Percentiles rank a stretch among this genome's conserved stretches.
phyloP scores from a whole-genome alignment of 495 filamentous ascomycete species.

The Chaetomium fimeti region DNA sequence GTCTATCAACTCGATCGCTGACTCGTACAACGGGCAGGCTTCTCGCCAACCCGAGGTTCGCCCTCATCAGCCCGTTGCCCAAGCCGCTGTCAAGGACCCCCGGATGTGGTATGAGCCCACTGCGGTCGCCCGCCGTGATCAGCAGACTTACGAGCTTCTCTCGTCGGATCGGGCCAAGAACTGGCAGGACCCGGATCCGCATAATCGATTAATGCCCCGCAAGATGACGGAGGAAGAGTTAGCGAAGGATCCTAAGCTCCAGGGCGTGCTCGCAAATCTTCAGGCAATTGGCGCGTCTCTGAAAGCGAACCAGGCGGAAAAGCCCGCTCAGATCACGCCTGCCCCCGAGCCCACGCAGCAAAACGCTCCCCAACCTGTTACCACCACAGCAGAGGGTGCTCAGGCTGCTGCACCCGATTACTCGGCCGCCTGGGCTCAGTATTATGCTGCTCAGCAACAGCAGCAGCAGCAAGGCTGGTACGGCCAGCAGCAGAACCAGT shows the following conservation, averaged over 20 bases:
- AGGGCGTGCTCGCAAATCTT: conserved; percentile 32
- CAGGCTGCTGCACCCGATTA: conserved; percentile 29
- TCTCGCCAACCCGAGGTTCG: conserved; percentile 5
- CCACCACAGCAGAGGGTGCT: conserved; percentile 13
- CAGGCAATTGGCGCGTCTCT: conserved; percentile 35
- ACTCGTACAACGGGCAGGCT: conserved; percentile 19
- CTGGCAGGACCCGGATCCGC: conserved; percentile 35
- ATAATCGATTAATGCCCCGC: conserved; percentile 28
- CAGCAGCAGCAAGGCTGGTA: conserved; percentile 36
- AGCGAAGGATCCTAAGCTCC: conserved; percentile 36
- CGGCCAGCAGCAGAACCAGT: conserved; percentile 27
- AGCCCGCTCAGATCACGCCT: conserved; percentile 23
- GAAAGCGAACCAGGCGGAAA: background rate
- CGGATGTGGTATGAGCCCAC: conserved; percentile 12
- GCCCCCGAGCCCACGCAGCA: conserved; percentile 9
- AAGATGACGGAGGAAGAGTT: conserved; percentile 35
- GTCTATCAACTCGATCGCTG: conserved; percentile 27
- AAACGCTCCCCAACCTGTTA: conserved; percentile 6
- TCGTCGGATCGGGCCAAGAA: conserved; percentile 38
- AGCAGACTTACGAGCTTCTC: conserved; percentile 34
- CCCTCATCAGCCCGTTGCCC: background rate
- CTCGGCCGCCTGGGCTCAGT: conserved; percentile 33
- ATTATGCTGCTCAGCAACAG: conserved; percentile 34
- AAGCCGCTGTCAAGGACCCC: background rate
- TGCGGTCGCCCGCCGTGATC: conserved; percentile 25